Evolutionary conservation across 1,284 basidiomycete species (phyloP).

Genomic region (Moesziomyces globuligerus): DNA sequence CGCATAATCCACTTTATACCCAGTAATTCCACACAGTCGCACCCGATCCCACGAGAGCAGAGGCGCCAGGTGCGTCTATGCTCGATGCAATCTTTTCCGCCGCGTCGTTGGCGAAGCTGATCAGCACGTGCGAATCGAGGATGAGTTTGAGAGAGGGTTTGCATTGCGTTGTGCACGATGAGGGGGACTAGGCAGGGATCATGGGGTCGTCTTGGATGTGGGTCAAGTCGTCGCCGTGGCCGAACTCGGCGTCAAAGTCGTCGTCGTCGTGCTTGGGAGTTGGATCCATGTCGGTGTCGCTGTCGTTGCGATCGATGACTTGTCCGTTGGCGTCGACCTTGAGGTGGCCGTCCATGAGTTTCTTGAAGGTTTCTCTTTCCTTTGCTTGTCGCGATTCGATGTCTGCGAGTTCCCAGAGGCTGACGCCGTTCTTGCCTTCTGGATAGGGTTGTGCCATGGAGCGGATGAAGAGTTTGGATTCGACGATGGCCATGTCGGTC

Average conservation of each 20-base stretch:
- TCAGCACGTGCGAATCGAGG: neutral
- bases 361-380: conserved; percentile 71
- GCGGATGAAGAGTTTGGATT: conserved; percentile 96
- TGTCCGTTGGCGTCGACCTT: conserved; percentile 45
- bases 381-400: conserved; percentile 82
- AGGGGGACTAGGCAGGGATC: neutral
- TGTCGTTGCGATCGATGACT: conserved; percentile 43
- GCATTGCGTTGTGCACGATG: neutral
- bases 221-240: conserved; percentile 30
- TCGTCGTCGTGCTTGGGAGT: conserved; percentile 36
- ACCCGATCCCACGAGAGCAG: too few relatives aligned
- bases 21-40: too few relatives aligned
- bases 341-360: conserved; percentile 52
- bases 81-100: too few relatives aligned
- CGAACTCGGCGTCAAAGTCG: conserved; percentile 59
- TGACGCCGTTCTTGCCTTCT: conserved; percentile 88
- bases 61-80: too few relatives aligned
- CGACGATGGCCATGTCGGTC: conserved; percentile 95
- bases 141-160: neutral
- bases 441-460: conserved; percentile 97
- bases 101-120: neutral
- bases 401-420: conserved; percentile 90
- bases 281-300: conserved; percentile 24
- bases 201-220: conserved; percentile 28
- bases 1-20: too few relatives aligned